Conservation (phyloP, 441 rosid species). For the Gossypium trilobum region DNA sequence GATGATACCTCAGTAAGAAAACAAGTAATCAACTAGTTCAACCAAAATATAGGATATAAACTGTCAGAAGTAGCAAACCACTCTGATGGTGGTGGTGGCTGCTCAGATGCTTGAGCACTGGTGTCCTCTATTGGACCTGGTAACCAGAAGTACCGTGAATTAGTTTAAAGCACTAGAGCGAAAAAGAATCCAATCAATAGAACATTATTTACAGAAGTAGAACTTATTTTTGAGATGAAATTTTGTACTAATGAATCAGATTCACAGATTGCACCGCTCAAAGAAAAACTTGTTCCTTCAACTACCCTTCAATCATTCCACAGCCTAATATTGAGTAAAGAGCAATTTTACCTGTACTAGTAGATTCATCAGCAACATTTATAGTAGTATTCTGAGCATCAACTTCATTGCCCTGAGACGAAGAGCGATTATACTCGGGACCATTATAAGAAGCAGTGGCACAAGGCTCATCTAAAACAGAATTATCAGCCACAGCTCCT, state of each 20-base stretch:
- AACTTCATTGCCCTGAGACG: conserved; percentile 17
- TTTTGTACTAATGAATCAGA: not conserved
- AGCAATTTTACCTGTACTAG: conserved; percentile 26
- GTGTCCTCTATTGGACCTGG: conserved; percentile 34
- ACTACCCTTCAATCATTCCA: not conserved
- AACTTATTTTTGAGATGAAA: not conserved
- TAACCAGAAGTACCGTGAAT: conserved; percentile 14
- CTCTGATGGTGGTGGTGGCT: conserved; percentile 55
- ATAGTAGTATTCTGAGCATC: conserved; percentile 15
- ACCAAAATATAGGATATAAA: not conserved
- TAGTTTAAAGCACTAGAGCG: not conserved
- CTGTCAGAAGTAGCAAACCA: conserved; percentile 36
- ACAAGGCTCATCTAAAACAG: conserved; percentile 24
- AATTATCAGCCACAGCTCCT: conserved; percentile 22
- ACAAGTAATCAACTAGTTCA: conserved; percentile 10
- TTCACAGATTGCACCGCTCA: not conserved
- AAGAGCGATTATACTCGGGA: conserved; percentile 10
- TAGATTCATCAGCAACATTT: conserved; percentile 19
- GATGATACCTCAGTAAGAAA: conserved; percentile 15
- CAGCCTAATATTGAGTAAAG: not conserved
- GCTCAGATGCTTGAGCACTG: conserved; percentile 29
- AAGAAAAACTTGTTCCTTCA: not conserved
- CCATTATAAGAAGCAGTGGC: conserved; percentile 6
- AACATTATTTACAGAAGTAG: not conserved
- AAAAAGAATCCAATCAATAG: not conserved